phyloP scores from a whole-genome alignment of 2,329 filamentous ascomycete genomes.

The Verticillium dahliae region DNA sequence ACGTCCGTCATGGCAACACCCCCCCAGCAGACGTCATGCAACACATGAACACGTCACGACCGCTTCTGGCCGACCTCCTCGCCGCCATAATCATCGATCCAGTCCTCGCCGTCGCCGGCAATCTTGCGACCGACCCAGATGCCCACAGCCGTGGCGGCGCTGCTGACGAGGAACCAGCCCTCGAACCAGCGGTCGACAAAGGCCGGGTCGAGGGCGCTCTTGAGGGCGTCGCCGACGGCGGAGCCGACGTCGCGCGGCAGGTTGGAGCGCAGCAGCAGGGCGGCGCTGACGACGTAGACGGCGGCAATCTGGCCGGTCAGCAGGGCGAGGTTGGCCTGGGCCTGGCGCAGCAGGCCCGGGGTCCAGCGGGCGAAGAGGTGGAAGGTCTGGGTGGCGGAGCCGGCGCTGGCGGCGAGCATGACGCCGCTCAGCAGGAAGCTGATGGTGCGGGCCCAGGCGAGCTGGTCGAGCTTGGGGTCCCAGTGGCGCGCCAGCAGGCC shows the following conservation, averaged over 20 bases:
- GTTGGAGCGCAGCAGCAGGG: slow-evolving; percentile 70
- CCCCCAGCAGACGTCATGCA: too few species aligned
- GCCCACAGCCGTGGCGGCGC: slow-evolving; percentile 58
- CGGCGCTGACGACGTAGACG: slow-evolving; percentile 78
- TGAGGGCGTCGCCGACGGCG: slow-evolving; percentile 70
- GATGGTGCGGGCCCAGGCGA: slow-evolving; percentile 78
- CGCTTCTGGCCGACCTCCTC: slow-evolving; percentile 70
- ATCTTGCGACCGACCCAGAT: slow-evolving; percentile 67
- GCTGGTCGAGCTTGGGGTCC: slow-evolving; percentile 75
- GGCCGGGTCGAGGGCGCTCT: slow-evolving; percentile 64
- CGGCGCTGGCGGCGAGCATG: slow-evolving; percentile 76
- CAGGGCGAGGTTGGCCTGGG: slow-evolving; percentile 72
- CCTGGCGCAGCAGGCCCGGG: slow-evolving; percentile 64
- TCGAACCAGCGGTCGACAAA: slow-evolving; percentile 85
- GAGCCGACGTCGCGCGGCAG: slow-evolving; percentile 70
- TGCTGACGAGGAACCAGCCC: slow-evolving; percentile 72
- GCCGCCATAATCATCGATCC: slow-evolving; percentile 52
- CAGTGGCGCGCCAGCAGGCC: slow-evolving; percentile 76
- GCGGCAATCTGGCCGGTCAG: slow-evolving; percentile 75
- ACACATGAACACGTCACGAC: slow-evolving; percentile 33
- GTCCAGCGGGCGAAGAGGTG: slow-evolving; percentile 69
- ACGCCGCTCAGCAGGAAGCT: slow-evolving; percentile 77
- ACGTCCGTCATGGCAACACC: too few species aligned
- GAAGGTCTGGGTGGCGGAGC: slow-evolving; percentile 78
- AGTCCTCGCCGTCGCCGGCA: slow-evolving; percentile 40